Evolutionary conservation across 2,329 filamentous ascomycete species (phyloP).

Genomic region (Dothiorella sarmentorum): DNA sequence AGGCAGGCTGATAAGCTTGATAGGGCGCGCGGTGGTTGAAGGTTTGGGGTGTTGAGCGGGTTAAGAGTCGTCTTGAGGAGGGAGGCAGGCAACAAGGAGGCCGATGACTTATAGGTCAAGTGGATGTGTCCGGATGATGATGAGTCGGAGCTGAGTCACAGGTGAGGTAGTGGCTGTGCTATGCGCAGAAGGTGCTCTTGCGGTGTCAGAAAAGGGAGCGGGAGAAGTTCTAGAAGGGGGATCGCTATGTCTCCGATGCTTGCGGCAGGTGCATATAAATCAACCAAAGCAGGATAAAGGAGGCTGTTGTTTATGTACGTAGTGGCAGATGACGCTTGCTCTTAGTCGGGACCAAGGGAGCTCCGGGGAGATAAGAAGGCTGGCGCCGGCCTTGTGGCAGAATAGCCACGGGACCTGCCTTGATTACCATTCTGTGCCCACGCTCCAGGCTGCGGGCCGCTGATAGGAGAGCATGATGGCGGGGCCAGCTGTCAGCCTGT

Average conservation of each 20-base stretch:
- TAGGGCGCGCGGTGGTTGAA: slow-evolving; percentile 19
- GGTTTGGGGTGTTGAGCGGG: slow-evolving; percentile 2
- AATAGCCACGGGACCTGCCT: slow-evolving; percentile 16
- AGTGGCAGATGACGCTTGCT: slow-evolving; percentile 14
- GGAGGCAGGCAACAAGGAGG: slow-evolving; percentile 4
- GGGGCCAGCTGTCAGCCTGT: slow-evolving; percentile 11
- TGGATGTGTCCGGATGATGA: slow-evolving; percentile 17
- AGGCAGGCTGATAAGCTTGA: slow-evolving; percentile 19
- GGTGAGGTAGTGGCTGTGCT: slow-evolving; percentile 15
- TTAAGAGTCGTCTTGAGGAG: slow-evolving; percentile 12
- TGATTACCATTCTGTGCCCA: background rate
- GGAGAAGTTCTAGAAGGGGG: slow-evolving; percentile 7
- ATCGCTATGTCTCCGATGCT: background rate
- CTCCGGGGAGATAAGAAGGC: slow-evolving; percentile 16
- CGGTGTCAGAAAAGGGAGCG: slow-evolving; percentile 13
- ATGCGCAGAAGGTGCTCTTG: slow-evolving; percentile 12
- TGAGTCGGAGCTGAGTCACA: slow-evolving; percentile 19
- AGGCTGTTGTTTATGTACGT: slow-evolving; percentile 17
- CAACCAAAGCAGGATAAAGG: slow-evolving; percentile 10
- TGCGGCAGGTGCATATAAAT: slow-evolving; percentile 1
- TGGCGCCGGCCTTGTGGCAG: slow-evolving; percentile 11
- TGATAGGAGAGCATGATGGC: slow-evolving; percentile 15
- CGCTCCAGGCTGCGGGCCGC: slow-evolving; percentile 1
- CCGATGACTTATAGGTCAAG: slow-evolving; percentile 14
- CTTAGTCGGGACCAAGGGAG: slow-evolving; percentile 14